These are phyloP conservation scores for Aspergillus japonicus DNA, from an alignment of 2,329 filamentous ascomycete species.

Conservation along the genomic window DNA sequence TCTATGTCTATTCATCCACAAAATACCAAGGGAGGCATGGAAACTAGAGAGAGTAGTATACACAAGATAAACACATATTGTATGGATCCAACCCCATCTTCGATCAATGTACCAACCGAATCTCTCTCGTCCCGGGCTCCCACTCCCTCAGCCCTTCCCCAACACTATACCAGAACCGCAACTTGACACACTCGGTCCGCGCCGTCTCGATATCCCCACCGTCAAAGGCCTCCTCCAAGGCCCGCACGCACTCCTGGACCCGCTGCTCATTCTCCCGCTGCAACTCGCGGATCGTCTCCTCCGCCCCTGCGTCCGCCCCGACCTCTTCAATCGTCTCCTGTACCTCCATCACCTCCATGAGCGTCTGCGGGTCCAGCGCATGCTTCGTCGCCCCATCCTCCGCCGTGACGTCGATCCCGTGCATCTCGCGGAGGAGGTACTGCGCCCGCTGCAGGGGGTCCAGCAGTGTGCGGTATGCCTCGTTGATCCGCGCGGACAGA, in stretches of 20 bases:
- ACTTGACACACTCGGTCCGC: conserved; percentile 67
- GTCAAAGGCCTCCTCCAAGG: conserved; percentile 65
- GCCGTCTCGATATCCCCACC: conserved; percentile 65
- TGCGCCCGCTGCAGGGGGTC: conserved; percentile 81
- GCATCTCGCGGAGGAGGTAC: conserved; percentile 68
- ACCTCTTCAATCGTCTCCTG: conserved; percentile 72
- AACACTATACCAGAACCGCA: conserved; percentile 91
- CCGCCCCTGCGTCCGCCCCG: conserved; percentile 45
- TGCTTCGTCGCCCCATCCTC: conserved; percentile 72
- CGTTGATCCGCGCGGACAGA: conserved; percentile 80
- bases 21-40: neutral
- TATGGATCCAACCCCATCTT: neutral
- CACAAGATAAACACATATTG: neutral
- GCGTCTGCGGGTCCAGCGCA: conserved; percentile 66
- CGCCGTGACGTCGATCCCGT: conserved; percentile 70
- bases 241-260: conserved; percentile 62
- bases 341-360: conserved; percentile 85
- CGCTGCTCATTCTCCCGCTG: conserved; percentile 66
- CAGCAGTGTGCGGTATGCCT: conserved; percentile 81
- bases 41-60: neutral
- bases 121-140: conserved; percentile 69
- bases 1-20: neutral
- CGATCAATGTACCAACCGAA: conserved; percentile 56
- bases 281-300: conserved; percentile 65
- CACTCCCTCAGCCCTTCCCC: conserved; percentile 76